Evolutionary conservation across 352 stramenopile species (phyloP).

Genomic region (Globisporangium emineosum): DNA sequence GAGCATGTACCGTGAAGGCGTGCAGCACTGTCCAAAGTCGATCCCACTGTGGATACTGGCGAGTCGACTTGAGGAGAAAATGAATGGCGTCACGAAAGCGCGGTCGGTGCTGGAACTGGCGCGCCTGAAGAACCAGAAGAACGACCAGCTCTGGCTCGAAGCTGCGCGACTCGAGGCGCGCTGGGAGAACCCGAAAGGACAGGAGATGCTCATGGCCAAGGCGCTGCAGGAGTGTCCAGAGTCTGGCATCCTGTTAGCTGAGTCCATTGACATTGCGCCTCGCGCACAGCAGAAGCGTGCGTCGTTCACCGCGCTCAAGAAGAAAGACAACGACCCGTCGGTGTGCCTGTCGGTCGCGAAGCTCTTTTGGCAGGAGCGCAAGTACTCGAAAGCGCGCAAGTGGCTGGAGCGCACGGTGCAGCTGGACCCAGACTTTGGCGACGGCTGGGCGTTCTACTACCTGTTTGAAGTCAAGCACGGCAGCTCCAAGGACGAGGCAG

Average conservation of each 20-base stretch:
- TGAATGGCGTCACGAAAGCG: conserved; percentile 92
- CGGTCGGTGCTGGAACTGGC: conserved; percentile 96
- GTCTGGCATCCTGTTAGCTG: conserved; percentile 93
- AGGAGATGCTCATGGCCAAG: conserved; percentile 96
- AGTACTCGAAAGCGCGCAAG: conserved; percentile 95
- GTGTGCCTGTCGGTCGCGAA: conserved; percentile 97
- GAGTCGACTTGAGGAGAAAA: conserved; percentile 91
- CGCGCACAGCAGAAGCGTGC: conserved; percentile 95
- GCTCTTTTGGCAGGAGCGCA: conserved; percentile 96
- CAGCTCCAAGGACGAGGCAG: conserved; percentile 58
- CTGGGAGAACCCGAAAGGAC: conserved; percentile 91
- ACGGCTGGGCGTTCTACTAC: conserved; percentile 98
- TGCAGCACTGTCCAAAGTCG: conserved; percentile 91
- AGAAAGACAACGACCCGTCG: conserved; percentile 95
- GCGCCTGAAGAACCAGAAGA: conserved; percentile 94
- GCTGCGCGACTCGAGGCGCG: conserved; percentile 93
- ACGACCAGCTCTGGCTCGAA: conserved; percentile 95
- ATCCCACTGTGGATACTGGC: conserved; percentile 94
- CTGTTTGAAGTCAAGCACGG: conserved; percentile 95
- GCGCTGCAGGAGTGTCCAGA: conserved; percentile 96
- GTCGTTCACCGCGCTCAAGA: conserved; percentile 95
- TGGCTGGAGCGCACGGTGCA: conserved; percentile 97
- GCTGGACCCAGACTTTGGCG: conserved; percentile 94
- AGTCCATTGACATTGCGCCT: conserved; percentile 94
- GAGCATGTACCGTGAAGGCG: conserved; percentile 87